Conservation (phyloP, 108 stramenopile species). For the Mayamaea pseudoterrestris region DNA sequence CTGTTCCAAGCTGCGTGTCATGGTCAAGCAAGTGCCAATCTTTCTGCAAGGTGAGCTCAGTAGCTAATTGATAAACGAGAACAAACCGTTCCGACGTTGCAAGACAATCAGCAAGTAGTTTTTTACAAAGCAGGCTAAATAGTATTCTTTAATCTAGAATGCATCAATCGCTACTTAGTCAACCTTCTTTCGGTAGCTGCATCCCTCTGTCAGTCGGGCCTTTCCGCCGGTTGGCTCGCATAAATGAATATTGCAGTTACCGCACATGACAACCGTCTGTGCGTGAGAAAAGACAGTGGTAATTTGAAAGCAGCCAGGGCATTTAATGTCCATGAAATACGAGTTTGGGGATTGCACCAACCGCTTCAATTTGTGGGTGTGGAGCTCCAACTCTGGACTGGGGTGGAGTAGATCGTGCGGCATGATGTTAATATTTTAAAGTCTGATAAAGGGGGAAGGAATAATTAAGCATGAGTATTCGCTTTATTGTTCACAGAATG, state of each 20-base stretch:
- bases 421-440: slow-evolving; percentile 28
- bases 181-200: slow-evolving; percentile 98
- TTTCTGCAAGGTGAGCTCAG: no score
- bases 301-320: slow-evolving; percentile 99
- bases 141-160: no score
- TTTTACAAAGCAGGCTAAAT: no score
- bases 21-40: no score
- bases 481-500: no score
- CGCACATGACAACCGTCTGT: slow-evolving; percentile 96
- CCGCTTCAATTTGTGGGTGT: slow-evolving; percentile 99
- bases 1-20: no score
- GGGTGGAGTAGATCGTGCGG: slow-evolving; percentile 96
- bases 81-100: no score
- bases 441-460: neutral
- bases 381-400: slow-evolving; percentile 77
- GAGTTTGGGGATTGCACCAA: slow-evolving; percentile 98
- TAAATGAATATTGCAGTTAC: slow-evolving; percentile 92
- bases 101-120: no score
- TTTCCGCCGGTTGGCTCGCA: slow-evolving; percentile 98
- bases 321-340: slow-evolving; percentile 99
- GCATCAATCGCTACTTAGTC: no score
- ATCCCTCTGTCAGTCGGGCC: slow-evolving; percentile 97
- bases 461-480: no score
- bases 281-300: slow-evolving; percentile 88
- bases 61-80: no score